A percentile compares a stretch with the other conserved stretches of the same genome.
Conservation (phyloP, 179 eudicot genomes). For the Monotropa hypopitys region DNA sequence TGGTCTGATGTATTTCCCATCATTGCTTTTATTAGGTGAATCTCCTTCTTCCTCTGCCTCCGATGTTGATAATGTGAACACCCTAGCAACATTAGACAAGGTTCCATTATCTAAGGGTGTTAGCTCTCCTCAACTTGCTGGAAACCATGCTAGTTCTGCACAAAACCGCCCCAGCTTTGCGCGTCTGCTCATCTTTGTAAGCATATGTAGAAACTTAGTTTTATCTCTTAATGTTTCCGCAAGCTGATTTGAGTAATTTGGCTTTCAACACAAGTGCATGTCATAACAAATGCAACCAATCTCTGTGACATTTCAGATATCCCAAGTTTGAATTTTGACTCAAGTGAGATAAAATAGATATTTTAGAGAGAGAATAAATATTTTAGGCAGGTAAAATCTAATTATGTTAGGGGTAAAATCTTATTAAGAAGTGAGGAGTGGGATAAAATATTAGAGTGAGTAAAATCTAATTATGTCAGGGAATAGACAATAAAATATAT, state of each 20-base stretch:
- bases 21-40: slow-evolving; percentile 41
- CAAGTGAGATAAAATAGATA: no score
- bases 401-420: no score
- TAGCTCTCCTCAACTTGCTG: slow-evolving; percentile 58
- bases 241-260: neutral
- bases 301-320: neutral
- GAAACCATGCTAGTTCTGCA: slow-evolving; percentile 57
- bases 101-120: slow-evolving; percentile 43
- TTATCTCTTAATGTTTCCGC: neutral
- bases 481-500: no score
- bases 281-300: neutral
- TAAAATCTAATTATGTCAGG: no score
- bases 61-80: slow-evolving; percentile 82
- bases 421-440: no score
- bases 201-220: slow-evolving; percentile 16
- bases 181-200: slow-evolving; percentile 68
- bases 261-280: neutral
- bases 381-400: no score
- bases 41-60: slow-evolving; percentile 98
- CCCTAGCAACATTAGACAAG: slow-evolving; percentile 59
- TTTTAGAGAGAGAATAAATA: no score
- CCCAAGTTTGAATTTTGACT: no score
- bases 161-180: slow-evolving; percentile 46
- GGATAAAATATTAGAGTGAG: no score
- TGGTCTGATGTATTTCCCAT: slow-evolving; percentile 7